Percentiles rank a stretch among this genome's conserved stretches.
Conservation (phyloP, 495 filamentous ascomycete species). For the Bryoglossum gracile region DNA sequence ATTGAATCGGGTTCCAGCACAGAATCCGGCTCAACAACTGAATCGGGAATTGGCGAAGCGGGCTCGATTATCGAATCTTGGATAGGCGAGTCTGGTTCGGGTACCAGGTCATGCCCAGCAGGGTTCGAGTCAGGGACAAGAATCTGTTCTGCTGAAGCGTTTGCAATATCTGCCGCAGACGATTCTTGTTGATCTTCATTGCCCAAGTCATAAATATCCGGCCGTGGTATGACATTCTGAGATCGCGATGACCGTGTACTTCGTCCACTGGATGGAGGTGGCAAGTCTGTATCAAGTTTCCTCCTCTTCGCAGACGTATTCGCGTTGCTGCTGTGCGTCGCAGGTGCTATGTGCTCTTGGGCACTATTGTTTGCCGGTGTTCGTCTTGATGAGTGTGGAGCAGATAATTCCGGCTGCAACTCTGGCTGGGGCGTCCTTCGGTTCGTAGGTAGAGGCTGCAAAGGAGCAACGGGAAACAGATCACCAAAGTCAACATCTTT, state of each 20-base stretch:
- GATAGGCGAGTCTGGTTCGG: too few relatives aligned
- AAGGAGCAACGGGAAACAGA: conserved; percentile 15
- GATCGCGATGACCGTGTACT: conserved; percentile 14
- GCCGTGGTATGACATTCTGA: conserved; percentile 6
- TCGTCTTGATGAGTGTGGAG: conserved; percentile 3
- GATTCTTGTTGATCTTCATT: conserved; percentile 7
- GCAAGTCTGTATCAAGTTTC: conserved; percentile 18
- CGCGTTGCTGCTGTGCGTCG: conserved; percentile 13
- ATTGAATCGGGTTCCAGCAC: too few relatives aligned
- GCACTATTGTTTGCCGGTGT: not conserved
- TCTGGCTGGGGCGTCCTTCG: conserved; percentile 5
- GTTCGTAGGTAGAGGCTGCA: conserved; percentile 1
- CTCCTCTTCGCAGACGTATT: conserved; percentile 25
- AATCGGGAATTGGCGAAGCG: too few relatives aligned
- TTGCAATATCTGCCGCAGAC: not conserved
- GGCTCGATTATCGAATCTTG: too few relatives aligned
- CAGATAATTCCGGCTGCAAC: conserved; percentile 3
- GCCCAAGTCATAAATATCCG: conserved; percentile 15
- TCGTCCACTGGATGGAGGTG: conserved; percentile 9
- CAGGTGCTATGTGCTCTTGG: not conserved
- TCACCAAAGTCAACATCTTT: conserved; percentile 26
- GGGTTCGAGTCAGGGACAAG: too few relatives aligned
- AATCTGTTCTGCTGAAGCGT: not conserved
- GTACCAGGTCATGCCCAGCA: too few relatives aligned
- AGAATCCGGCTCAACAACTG: conserved; percentile 6